A percentile compares a stretch with the other conserved stretches of the same genome.
These are phyloP conservation scores for Mycena sanguinolenta DNA, from an alignment of 768 basidiomycete genomes.

Conservation along the genomic window DNA sequence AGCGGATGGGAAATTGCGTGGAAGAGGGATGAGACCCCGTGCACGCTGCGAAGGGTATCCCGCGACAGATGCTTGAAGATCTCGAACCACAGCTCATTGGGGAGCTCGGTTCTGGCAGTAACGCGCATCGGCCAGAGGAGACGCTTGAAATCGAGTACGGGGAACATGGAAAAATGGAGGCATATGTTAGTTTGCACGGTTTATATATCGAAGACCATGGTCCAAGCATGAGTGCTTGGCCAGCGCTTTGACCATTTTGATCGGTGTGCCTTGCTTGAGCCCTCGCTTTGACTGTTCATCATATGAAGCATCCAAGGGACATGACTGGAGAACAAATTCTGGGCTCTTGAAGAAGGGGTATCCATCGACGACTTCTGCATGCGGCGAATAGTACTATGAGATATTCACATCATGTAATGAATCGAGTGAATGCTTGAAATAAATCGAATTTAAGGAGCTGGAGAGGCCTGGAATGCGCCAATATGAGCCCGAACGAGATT, in stretches of 20 bases:
- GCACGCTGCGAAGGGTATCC: constrained; percentile 3
- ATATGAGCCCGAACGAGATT: no score
- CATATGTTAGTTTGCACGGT: no score
- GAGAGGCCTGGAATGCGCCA: constrained; percentile 17
- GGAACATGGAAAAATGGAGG: no score
- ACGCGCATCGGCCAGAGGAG: neutral
- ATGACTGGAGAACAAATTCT: no score
- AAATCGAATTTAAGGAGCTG: constrained; percentile 1
- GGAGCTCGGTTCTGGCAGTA: constrained; percentile 7
- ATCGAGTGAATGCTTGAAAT: no score
- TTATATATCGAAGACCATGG: no score
- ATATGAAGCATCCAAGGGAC: no score
- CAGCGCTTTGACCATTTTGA: neutral
- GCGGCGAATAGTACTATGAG: no score
- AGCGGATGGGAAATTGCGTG: constrained; percentile 24
- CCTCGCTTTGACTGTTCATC: neutral
- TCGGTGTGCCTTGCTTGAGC: neutral
- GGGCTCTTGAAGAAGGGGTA: no score
- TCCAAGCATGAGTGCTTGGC: neutral
- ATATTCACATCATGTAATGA: no score
- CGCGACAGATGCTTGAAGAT: constrained; percentile 11
- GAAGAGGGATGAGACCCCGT: constrained; percentile 13
- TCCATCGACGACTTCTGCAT: no score
- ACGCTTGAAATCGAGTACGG: no score
- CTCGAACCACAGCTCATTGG: constrained; percentile 29